Evolutionary conservation across 2,329 filamentous ascomycete genomes (phyloP), one percentile per base, ranked within the genome.

Genomic region (Podosphaera fusca): DNA sequence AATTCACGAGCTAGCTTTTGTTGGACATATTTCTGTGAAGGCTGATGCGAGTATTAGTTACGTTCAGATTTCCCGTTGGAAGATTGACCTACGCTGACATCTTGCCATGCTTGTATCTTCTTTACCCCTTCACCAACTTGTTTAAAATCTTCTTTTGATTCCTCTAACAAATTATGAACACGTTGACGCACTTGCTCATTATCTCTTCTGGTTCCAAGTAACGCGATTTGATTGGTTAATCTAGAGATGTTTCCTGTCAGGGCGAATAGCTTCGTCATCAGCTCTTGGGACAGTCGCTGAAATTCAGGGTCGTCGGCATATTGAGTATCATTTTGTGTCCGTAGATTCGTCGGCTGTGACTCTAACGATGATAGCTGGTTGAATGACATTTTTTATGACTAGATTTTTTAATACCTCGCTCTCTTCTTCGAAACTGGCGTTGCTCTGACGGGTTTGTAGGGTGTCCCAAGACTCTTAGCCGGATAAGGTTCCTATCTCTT

Each of bases 301-400:
- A 96, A 98, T 62, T 88, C 88, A 55, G 92, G 92, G 68, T 96
- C 87, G 72, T 98, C 92, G 67, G 79, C 76, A 72, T 95, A 98
- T 65, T 80, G 73, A 51, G 81, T 75, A 67, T 85, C 84, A 68
- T 84, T 81, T 59, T 80, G 75, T 61, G 81, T 78, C 60, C 85
- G 75, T 72, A 76, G 77, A 60, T 74, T 79, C 35, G 80, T 81
- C 46, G 81, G 79, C 70, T 85, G 84, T 75, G 89, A 81, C 74
- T 96, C 90, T 63, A 95, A 76, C 60, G 80, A 84, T 58, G 85
- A 85, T 61, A 92, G 78, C 64, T 87, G 85, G 69, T 95, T 85
- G 72, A 92, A 96, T 21, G 90, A 95, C 90, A 96, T 96, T 60
- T 60, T 67, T 12, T 14, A 1, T 8, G n/a, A 7, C n/a, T 7